A percentile compares a stretch with the other conserved stretches of the same genome.
Evolutionary conservation across 768 basidiomycete species (phyloP).

Genomic region (Cystobasidium ongulense): DNA sequence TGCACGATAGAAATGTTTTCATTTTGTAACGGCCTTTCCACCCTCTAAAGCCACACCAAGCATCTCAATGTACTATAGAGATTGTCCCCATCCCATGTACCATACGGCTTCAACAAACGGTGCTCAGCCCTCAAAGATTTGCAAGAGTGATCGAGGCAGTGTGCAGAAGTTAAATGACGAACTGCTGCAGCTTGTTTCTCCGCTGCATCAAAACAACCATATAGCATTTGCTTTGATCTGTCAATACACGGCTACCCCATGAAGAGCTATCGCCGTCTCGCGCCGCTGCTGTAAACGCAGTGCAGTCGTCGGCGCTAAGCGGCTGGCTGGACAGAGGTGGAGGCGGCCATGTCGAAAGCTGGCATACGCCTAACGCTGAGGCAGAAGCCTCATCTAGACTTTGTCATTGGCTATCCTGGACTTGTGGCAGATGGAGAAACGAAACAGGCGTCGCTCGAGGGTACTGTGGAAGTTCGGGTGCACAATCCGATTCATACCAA

Average conservation of each 20-base stretch:
- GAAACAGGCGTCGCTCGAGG: not conserved
- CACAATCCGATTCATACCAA: not conserved
- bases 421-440: not conserved
- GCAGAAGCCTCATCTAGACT: conserved; percentile 24
- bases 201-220: not conserved
- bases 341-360: not conserved
- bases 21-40: no score
- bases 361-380: conserved; percentile 9
- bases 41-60: not conserved
- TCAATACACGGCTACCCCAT: not conserved
- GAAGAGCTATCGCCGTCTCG: not conserved
- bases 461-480: conserved; percentile 21
- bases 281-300: not conserved
- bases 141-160: not conserved
- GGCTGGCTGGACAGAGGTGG: not conserved
- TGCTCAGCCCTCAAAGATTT: not conserved
- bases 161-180: not conserved
- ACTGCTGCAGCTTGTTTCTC: not conserved
- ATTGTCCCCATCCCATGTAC: no score
- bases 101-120: not conserved
- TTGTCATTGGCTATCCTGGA: conserved; percentile 16
- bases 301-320: not conserved
- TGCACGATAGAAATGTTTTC: no score
- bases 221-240: not conserved
- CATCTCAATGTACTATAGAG: not conserved